phyloP scores from a whole-genome alignment of 1,139 yeast genomes.

The Yamadazyma trypodendri region DNA sequence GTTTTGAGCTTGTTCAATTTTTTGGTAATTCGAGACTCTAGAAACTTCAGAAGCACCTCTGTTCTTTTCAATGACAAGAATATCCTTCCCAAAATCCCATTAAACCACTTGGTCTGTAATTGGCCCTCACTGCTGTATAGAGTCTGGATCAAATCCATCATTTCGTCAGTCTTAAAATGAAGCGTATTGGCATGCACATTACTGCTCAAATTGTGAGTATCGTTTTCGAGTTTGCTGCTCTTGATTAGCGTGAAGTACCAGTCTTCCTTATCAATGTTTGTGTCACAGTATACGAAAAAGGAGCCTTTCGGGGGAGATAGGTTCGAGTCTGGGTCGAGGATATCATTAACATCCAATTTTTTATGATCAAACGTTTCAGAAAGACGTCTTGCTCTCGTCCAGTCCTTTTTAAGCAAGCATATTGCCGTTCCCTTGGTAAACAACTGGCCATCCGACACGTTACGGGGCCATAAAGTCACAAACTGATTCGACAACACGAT shows the following conservation, averaged over 20 bases:
- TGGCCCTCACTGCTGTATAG: slow-evolving; percentile 82
- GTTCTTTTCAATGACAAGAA: slow-evolving; percentile 78
- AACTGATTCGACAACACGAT: slow-evolving; percentile 70
- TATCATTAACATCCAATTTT: slow-evolving; percentile 21
- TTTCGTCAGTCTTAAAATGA: slow-evolving; percentile 68
- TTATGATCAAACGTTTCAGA: slow-evolving; percentile 24
- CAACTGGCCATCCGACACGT: slow-evolving; percentile 66
- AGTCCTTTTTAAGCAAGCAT: slow-evolving; percentile 53
- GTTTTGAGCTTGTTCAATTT: slow-evolving; percentile 77
- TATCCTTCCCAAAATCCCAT: slow-evolving; percentile 79
- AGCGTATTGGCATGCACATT: slow-evolving; percentile 64
- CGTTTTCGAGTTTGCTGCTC: slow-evolving; percentile 53
- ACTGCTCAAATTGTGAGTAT: slow-evolving; percentile 25
- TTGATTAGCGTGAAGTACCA: slow-evolving; percentile 85
- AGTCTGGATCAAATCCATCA: slow-evolving; percentile 71
- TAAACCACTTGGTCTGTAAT: slow-evolving; percentile 83
- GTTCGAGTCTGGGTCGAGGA: slow-evolving; percentile 19
- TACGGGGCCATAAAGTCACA: slow-evolving; percentile 85
- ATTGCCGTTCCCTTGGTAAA: slow-evolving; percentile 81
- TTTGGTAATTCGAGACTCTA: slow-evolving; percentile 60
- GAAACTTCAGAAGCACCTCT: slow-evolving; percentile 54
- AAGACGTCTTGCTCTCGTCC: slow-evolving; percentile 28
- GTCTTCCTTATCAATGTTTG: slow-evolving; percentile 82
- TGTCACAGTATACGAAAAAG: slow-evolving; percentile 73
- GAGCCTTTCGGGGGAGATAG: slow-evolving; percentile 51